Evolutionary conservation across 2,329 filamentous ascomycete genomes (phyloP).

Genomic region (Ploettnerulaceae sp.): DNA sequence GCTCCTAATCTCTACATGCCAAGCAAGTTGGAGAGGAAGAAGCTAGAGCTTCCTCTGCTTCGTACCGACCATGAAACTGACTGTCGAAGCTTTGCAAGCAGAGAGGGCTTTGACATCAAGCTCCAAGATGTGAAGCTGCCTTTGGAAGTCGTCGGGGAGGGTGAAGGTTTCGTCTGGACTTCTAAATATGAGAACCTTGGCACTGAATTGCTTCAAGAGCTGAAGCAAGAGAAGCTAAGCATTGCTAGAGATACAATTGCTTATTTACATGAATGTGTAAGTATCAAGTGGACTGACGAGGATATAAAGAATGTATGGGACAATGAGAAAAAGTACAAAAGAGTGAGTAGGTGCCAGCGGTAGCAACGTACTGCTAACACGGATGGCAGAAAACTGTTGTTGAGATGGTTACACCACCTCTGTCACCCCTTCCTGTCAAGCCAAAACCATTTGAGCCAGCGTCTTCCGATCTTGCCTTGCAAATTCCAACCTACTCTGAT

Average conservation of each 20-base stretch:
- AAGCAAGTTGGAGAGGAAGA: constrained; percentile 10
- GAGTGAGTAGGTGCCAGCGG: constrained; percentile 16
- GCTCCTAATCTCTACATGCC: constrained; percentile 9
- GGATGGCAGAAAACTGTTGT: constrained; percentile 20
- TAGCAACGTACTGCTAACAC: neutral
- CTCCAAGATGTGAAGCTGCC: constrained; percentile 29
- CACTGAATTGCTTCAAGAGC: constrained; percentile 17
- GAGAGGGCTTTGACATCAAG: constrained; percentile 27
- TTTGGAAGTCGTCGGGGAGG: constrained; percentile 27
- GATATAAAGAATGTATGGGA: constrained; percentile 25
- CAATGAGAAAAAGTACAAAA: constrained; percentile 22
- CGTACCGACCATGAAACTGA: constrained; percentile 29
- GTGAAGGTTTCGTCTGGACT: constrained; percentile 27
- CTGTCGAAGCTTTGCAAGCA: constrained; percentile 23
- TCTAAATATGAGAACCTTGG: constrained; percentile 18
- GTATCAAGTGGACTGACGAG: constrained; percentile 21
- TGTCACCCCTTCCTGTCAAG: constrained; percentile 24
- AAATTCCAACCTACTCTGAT: constrained; percentile 27
- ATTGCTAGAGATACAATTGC: constrained; percentile 27
- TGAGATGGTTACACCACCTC: constrained; percentile 31
- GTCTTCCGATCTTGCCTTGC: constrained; percentile 22
- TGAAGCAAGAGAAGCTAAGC: constrained; percentile 28
- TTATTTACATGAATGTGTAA: constrained; percentile 21
- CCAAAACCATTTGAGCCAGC: constrained; percentile 25
- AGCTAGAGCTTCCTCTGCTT: constrained; percentile 30